Base-by-base conservation (phyloP, 2,329 filamentous ascomycete species). In the Alternaria brassicae region DNA sequence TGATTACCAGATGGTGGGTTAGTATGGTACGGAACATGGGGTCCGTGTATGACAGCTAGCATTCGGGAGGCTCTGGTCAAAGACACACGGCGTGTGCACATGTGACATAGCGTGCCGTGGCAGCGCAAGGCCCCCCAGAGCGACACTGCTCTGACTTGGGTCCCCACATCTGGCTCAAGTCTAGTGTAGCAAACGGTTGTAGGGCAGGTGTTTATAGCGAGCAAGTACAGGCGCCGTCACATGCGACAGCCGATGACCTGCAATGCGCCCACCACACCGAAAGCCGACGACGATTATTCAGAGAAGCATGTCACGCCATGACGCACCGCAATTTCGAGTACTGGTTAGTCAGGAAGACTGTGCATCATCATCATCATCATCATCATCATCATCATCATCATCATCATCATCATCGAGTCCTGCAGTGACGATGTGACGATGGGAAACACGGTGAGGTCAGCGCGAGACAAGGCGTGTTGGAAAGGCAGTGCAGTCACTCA, bases 381-480 rank as follows among this genome's bases (percentile, higher is more conserved):
- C n/a, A n/a, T n/a, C n/a, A n/a, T n/a, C n/a, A n/a, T n/a, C n/a
- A n/a, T n/a, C n/a, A n/a, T n/a, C n/a, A n/a, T n/a, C n/a, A n/a
- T n/a, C n/a, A n/a, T n/a, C n/a, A n/a, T n/a, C n/a, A n/a, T n/a
- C n/a, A 50, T 36, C 36, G 53, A 59, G 58, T 61, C 52, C 63
- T 48, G 41, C 53, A 51, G 53, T 41, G 54, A 61, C 42, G 50
- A 55, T 56, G 53, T 44, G 53, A 56, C 42, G 32, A 57, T 55
- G 59, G 56, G 55, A 61, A 59, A 58, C 58, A 53, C 70, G 71
- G 72, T 73, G 72, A 72, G 66, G 70, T 69, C 62, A 72, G 70
- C 72, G 62, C 49, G 60, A 62, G 66, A 66, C 61, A 61, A 32
- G 47, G 60, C 54, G 21, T 52, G 49, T 9, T 23, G 27, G 17